Evolutionary conservation across 164 flowering plant species (phyloP).

Genomic region (Vitis rupestris): DNA sequence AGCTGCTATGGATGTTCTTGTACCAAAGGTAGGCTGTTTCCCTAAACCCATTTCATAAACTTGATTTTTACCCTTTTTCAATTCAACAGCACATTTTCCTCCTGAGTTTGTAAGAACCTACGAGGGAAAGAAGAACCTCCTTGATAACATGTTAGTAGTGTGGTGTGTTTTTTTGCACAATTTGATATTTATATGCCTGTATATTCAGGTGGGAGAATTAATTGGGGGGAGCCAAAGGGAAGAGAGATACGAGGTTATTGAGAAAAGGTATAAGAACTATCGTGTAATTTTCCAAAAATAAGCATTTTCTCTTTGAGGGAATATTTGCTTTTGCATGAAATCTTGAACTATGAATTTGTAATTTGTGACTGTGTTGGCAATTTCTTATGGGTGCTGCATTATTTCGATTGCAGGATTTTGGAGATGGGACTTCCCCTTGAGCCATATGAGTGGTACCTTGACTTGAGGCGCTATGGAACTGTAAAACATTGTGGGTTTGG

Average conservation of each 20-base stretch:
- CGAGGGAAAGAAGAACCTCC: too few species aligned
- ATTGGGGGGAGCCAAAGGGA: constrained; percentile 98
- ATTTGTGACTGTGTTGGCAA: background rate
- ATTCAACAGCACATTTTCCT: background rate
- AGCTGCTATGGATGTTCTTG: constrained; percentile 99
- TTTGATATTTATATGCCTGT: background rate
- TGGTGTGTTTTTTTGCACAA: background rate
- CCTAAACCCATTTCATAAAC: too few species aligned
- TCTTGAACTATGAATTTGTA: too few species aligned
- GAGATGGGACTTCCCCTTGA: constrained; percentile 84
- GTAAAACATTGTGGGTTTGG: constrained; percentile 93
- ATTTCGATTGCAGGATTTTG: constrained; percentile 52
- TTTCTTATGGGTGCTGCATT: background rate
- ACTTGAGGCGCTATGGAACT: constrained; percentile 82
- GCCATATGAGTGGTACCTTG: constrained; percentile 98
- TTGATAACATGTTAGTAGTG: background rate
- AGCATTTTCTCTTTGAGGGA: too few species aligned
- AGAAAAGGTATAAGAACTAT: constrained; percentile 43
- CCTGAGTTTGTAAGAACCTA: too few species aligned
- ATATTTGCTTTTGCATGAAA: too few species aligned
- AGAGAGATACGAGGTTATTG: constrained; percentile 71
- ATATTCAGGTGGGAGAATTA: constrained; percentile 80
- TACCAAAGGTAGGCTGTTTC: constrained; percentile 64
- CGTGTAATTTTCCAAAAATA: too few species aligned
- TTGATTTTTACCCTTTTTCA: background rate